phyloP scores from a whole-genome alignment of 1,284 basidiomycete species.

The Ganoderma resinaceum region DNA sequence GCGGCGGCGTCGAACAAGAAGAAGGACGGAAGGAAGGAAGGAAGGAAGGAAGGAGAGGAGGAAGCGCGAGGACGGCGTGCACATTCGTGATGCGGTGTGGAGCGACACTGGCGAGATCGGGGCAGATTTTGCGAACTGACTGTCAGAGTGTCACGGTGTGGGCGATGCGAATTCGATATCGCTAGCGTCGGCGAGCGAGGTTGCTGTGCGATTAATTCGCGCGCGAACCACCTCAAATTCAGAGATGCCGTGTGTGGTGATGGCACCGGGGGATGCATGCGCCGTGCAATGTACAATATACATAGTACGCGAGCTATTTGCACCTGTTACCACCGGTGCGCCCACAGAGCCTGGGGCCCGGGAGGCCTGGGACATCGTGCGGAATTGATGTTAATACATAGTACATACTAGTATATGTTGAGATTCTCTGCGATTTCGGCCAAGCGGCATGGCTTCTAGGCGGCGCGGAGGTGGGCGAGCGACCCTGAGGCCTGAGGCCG shows the following conservation, averaged over 20 bases:
- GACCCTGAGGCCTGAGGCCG: not conserved
- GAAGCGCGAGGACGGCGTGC: too few relatives aligned
- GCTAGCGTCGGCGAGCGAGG: not conserved
- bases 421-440: not conserved
- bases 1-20: not conserved
- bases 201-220: not conserved
- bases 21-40: too few relatives aligned
- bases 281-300: not conserved
- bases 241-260: not conserved
- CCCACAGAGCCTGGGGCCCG: not conserved
- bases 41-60: too few relatives aligned
- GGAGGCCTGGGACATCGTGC: not conserved
- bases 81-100: too few relatives aligned
- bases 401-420: not conserved
- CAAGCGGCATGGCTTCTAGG: not conserved
- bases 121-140: too few relatives aligned
- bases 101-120: too few relatives aligned
- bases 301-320: too few relatives aligned
- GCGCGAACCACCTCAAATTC: slow-evolving; percentile 2
- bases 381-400: not conserved
- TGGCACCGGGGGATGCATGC: not conserved
- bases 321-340: too few relatives aligned
- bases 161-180: not conserved
- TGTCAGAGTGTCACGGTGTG: too few relatives aligned
- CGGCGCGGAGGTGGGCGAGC: not conserved